phyloP scores from a whole-genome alignment of 306 rosid genomes.

The Quercus berberidifolia region DNA sequence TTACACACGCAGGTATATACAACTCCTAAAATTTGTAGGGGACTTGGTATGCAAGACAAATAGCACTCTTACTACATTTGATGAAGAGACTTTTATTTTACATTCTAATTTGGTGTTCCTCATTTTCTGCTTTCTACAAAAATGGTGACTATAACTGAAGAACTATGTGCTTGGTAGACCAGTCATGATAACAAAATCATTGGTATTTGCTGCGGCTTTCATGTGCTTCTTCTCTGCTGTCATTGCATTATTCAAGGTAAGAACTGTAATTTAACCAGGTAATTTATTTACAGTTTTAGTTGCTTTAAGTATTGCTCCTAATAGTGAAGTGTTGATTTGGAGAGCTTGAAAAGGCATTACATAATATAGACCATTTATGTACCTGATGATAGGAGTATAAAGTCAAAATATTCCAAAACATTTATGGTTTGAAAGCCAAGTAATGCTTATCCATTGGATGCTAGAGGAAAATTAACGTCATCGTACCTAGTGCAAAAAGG shows the following conservation, averaged over 20 bases:
- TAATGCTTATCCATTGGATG: no score
- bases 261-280: background rate
- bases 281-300: background rate
- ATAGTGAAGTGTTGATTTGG: background rate
- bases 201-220: conserved; percentile 18
- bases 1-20: conserved; percentile 19
- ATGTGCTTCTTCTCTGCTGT: conserved; percentile 26
- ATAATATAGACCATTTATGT: background rate
- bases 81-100: no score
- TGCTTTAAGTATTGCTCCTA: background rate
- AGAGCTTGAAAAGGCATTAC: background rate
- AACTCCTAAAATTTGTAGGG: background rate
- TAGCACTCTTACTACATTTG: no score
- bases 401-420: background rate
- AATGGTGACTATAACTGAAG: conserved; percentile 2
- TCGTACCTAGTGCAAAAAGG: no score
- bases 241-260: conserved; percentile 29
- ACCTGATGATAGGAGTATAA: background rate
- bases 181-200: conserved; percentile 13
- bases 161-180: conserved; percentile 17
- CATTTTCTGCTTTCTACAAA: background rate
- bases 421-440: background rate
- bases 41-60: background rate
- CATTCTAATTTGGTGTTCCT: background rate
- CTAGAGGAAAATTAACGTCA: no score